Evolutionary conservation across 192 early-diverging fungal species (phyloP), one percentile per base, ranked within the genome.

Genomic region (Dissophora ornata): DNA sequence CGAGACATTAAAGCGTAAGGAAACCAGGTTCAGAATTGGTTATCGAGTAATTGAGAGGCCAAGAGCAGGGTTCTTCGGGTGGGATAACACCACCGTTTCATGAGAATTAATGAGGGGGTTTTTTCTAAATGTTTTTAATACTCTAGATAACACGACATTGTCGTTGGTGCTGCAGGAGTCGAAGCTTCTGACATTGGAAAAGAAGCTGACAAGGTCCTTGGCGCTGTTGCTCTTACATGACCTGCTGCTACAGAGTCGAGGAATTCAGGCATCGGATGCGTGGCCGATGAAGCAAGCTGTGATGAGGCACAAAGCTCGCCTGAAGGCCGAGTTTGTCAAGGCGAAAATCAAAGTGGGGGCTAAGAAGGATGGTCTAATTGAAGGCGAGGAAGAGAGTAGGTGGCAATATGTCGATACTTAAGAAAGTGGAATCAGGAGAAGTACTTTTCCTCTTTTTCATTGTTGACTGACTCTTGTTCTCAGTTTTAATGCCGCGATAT

Each of bases 1-100:
- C 84, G 94, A 98, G 79, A 93, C 96, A 1, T 84, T 98, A 34
- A 96, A 96, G 83, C 89, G 87, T 88, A 85, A 69, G 78, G n/a
- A n/a, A n/a, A n/a, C n/a, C n/a, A n/a, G n/a, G n/a, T n/a, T n/a
- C n/a, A n/a, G n/a, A n/a, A n/a, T n/a, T n/a, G n/a, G n/a, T n/a
- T n/a, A n/a, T n/a, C n/a, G n/a, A n/a, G n/a, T n/a, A n/a, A n/a
- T n/a, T n/a, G n/a, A n/a, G n/a, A n/a, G n/a, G n/a, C n/a, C n/a
- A 50, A 57, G 13, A 32, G 16, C 3, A 19, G 4, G n/a, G 3
- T 45, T 34, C 19, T 49, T 19, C 46, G 13, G 16, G 19, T 47
- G 7, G 45, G 8, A 1, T 38, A 38, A 38, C 36, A 9, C 4
- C 40, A 42, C 50, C 5, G 30, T 32, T 21, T 21, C 16, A 34